Conservation (phyloP, 2,329 filamentous ascomycete species). For the Calycina herbarum region DNA sequence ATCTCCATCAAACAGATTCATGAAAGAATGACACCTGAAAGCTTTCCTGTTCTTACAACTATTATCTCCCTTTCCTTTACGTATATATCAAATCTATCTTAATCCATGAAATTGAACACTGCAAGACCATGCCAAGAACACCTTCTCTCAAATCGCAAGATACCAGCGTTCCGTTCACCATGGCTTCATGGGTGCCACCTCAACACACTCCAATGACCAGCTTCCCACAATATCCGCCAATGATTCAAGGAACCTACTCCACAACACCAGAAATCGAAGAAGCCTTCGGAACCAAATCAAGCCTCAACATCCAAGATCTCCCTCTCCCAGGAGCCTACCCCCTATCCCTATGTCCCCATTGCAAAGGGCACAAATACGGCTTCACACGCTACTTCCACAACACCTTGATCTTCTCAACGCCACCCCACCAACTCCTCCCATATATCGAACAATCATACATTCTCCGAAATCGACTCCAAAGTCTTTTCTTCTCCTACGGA, state of each 20-base stretch:
- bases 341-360: constrained; percentile 12
- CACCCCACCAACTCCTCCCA: constrained; percentile 29
- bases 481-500: constrained; percentile 28
- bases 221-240: not conserved
- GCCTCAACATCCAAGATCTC: not conserved
- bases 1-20: not conserved
- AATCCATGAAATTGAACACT: not conserved
- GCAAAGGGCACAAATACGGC: constrained; percentile 30
- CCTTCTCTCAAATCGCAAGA: not conserved
- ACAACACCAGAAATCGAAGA: not conserved
- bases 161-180: not conserved
- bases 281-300: not conserved
- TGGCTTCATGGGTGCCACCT: not conserved
- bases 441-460: constrained; percentile 30
- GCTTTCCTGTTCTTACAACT: too few species aligned
- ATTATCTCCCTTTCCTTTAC: not conserved
- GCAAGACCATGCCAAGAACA: not conserved
- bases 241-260: not conserved
- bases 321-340: not conserved
- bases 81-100: not conserved
- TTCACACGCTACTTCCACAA: constrained; percentile 35
- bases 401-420: constrained; percentile 23
- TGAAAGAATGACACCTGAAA: too few species aligned
- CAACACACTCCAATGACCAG: not conserved
- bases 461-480: constrained; percentile 29